Evolutionary conservation across 2,329 filamentous ascomycete species (phyloP), one percentile per base, ranked within the genome.

Genomic region (Epichloe hybrida): DNA sequence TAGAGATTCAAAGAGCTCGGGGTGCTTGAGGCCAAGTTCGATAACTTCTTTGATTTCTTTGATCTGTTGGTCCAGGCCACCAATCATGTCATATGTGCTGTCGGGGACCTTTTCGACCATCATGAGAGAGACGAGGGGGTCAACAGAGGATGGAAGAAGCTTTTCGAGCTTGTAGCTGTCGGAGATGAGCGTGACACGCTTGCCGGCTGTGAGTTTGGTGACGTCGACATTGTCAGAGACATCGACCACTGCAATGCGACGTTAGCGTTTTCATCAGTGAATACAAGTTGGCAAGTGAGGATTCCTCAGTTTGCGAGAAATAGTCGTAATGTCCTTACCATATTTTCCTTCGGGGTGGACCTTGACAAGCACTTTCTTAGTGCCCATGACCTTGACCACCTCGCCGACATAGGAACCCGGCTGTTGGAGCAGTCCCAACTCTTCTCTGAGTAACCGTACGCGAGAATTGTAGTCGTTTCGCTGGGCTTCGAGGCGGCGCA

Each of bases 21-120:
- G 93, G 69, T 98, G 93, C 75, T 97, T 96, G 56, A 98, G 81
- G 58, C 93, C 93, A 43, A 98, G 84, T 74, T 98, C 93, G 67
- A 98, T 97, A 62, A 98, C 93, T 72, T 98, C 93, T 73, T 98
- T 98, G 77, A 98, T 98, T 68, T 98, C 93, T 74, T 98, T 97
- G 75, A 98, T 97, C 68, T 98, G 93, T 69, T 98, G 91, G 67
- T 98, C 93, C 55, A 98, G 75, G 59, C 93, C 93, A 72, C 93
- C 93, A 68, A 98, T 98, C 93, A 98, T 98, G 73, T 98, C 93
- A 76, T 98, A 98, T 66, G 93, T 98, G 74, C 89, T 96, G 76
- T 98, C 93, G 15, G 93, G 93, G 15, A 98, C 93, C 77, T 98
- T 98, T 68, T 98, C 93, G 49, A 98, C 93, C 93, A 98, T 98